Base-by-base conservation (phyloP, 176 grass and related monocot species). In the Echinochloa phyllopogon region DNA sequence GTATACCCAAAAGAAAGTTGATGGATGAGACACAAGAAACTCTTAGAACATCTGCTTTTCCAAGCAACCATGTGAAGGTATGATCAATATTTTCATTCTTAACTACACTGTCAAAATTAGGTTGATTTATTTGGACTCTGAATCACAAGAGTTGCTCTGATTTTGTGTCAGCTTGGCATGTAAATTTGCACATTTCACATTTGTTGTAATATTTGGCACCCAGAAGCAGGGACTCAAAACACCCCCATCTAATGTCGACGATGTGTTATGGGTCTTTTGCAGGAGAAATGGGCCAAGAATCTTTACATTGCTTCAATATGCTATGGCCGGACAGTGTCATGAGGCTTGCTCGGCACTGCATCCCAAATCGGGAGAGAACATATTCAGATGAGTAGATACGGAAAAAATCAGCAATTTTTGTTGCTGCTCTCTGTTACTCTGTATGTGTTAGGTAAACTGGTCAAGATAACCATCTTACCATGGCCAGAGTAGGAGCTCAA, bases 11-110 rank as follows among this genome's bases (percentile, higher is more conserved):
- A 86, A 95, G 89, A 90, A 98, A 98, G 72, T 78, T 95, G 72
- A 80, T 84, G 75, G 95, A 98, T 12, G 95, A 95, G 87, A 98
- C 95, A 74, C 95, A 98, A 72, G 95, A 98, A 90, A 98, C 95
- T 71, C 92, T 95, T 74, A 84, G 95, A 77, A 98, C 95, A 45
- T 98, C 93, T 73, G 89, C 93, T 64, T 98, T 98, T 84, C 95
- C 95, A 76, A 98, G 95, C 85, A 98, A 95, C 84, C 95, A 98
- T 83, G 95, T 98, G 43, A 98, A 98, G 95, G 95, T 98, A 92
- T 78, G 52, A 59, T 38, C 38, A 53, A 58, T 65, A 27, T 73
- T 84, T 49, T 75, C 21, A 53, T 68, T 44, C 16, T 76, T 68
- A 21, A 36, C 38, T 78, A 47, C 45, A 48, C 37, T 62, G 25